Conservation (phyloP, 2,329 filamentous ascomycete species). For the Mycosphaerella sp. region DNA sequence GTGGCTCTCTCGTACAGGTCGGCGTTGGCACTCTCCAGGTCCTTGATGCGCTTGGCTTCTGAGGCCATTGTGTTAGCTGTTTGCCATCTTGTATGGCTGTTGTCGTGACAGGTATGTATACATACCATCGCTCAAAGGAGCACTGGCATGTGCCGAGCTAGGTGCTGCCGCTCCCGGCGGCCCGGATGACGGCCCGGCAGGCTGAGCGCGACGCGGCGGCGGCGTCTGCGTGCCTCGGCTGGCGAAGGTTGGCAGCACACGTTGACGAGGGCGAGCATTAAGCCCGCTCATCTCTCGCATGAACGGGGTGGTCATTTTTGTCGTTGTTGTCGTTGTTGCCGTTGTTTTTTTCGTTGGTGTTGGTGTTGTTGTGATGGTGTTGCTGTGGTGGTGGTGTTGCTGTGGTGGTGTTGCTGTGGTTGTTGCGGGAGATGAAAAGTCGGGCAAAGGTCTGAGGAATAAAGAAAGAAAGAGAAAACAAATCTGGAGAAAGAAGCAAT, state of each 20-base stretch:
- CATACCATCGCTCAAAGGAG: background rate
- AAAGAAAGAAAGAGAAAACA: background rate
- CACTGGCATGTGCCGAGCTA: background rate
- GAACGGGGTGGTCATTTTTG: no score
- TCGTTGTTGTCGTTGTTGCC: no score
- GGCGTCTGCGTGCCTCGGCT: no score
- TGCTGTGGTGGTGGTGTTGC: no score
- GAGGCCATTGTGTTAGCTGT: constrained; percentile 1
- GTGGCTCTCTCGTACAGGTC: constrained; percentile 8
- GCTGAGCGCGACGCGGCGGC: background rate
- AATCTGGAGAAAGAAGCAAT: background rate
- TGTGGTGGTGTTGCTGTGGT: no score
- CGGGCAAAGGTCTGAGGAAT: background rate
- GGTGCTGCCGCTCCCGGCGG: no score
- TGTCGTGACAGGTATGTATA: background rate
- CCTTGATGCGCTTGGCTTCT: background rate
- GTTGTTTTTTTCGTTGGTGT: no score
- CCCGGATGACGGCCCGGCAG: background rate
- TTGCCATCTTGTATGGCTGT: background rate
- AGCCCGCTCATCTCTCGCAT: no score
- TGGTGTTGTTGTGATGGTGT: no score
- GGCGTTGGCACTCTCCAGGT: constrained; percentile 1
- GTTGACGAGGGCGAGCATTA: no score
- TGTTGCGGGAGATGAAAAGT: background rate
- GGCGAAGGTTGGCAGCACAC: no score